Evolutionary conservation across 2,329 filamentous ascomycete genomes (phyloP).

Genomic region (Dissoconium aciculare): DNA sequence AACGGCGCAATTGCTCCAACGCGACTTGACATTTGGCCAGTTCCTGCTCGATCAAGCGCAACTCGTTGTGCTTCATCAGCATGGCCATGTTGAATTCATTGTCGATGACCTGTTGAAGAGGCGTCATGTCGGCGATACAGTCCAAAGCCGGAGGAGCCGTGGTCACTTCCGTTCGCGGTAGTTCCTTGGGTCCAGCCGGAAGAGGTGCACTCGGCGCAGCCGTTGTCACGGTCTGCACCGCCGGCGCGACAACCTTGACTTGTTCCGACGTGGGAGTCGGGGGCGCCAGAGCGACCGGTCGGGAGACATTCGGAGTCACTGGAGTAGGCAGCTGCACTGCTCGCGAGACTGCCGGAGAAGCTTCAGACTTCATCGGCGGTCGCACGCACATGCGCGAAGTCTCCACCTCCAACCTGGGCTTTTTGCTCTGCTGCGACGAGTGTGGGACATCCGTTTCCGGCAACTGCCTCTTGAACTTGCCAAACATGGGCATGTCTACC

Average conservation of each 20-base stretch:
- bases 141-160: constrained; percentile 2
- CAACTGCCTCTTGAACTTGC: constrained; percentile 45
- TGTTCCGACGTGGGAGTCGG: neutral
- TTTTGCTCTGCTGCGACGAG: constrained; percentile 13
- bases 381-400: too few relatives aligned
- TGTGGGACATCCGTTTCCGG: constrained; percentile 32
- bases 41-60: constrained; percentile 89
- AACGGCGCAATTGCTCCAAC: constrained; percentile 83
- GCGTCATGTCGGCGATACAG: constrained; percentile 24
- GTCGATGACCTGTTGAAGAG: constrained; percentile 58
- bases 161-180: too few relatives aligned
- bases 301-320: too few relatives aligned
- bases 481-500: constrained; percentile 33
- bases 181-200: too few relatives aligned
- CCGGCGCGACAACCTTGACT: constrained; percentile 2
- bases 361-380: too few relatives aligned
- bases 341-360: too few relatives aligned
- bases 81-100: constrained; percentile 86
- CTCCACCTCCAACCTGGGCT: constrained; percentile 21
- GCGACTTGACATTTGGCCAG: constrained; percentile 89
- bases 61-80: constrained; percentile 81
- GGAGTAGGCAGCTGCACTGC: too few relatives aligned
- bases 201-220: too few relatives aligned
- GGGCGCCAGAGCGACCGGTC: too few relatives aligned
- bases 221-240: too few relatives aligned